phyloP scores from a whole-genome alignment of 1,284 basidiomycete genomes.

The Mixia osmundae region DNA sequence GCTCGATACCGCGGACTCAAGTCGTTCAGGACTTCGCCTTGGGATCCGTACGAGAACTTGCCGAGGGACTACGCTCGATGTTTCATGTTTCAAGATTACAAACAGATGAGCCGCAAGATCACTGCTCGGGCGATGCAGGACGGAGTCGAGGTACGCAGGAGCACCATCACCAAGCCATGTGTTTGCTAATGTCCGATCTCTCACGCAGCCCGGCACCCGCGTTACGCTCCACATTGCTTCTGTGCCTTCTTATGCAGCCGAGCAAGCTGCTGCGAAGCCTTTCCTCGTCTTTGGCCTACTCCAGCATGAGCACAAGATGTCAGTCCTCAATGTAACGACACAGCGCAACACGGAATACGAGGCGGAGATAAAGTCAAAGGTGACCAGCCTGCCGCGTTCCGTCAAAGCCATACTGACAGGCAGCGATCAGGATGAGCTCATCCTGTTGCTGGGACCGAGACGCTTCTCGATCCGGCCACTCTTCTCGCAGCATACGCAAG shows the following conservation, averaged over 20 bases:
- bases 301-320: slow-evolving; percentile 89
- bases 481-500: slow-evolving; percentile 64
- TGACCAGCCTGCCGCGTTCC: slow-evolving; percentile 19
- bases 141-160: slow-evolving; percentile 36
- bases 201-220: slow-evolving; percentile 42
- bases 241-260: slow-evolving; percentile 31
- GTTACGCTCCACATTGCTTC: slow-evolving; percentile 48
- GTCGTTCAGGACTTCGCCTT: slow-evolving; percentile 80
- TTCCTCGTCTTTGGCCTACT: slow-evolving; percentile 61
- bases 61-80: slow-evolving; percentile 83
- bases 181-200: too few species aligned
- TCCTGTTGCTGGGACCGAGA: slow-evolving; percentile 71
- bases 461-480: slow-evolving; percentile 62
- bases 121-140: slow-evolving; percentile 37
- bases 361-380: slow-evolving; percentile 73
- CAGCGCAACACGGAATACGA: slow-evolving; percentile 90
- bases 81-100: slow-evolving; percentile 92
- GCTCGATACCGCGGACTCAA: slow-evolving; percentile 77
- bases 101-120: slow-evolving; percentile 55
- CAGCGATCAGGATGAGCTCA: slow-evolving; percentile 45
- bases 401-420: background rate
- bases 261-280: slow-evolving; percentile 29
- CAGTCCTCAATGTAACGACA: slow-evolving; percentile 75
- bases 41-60: slow-evolving; percentile 93
- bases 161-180: too few species aligned